Evolutionary conservation across 2,329 filamentous ascomycete genomes (phyloP).

Genomic region (Paraphoma chrysanthemicola): DNA sequence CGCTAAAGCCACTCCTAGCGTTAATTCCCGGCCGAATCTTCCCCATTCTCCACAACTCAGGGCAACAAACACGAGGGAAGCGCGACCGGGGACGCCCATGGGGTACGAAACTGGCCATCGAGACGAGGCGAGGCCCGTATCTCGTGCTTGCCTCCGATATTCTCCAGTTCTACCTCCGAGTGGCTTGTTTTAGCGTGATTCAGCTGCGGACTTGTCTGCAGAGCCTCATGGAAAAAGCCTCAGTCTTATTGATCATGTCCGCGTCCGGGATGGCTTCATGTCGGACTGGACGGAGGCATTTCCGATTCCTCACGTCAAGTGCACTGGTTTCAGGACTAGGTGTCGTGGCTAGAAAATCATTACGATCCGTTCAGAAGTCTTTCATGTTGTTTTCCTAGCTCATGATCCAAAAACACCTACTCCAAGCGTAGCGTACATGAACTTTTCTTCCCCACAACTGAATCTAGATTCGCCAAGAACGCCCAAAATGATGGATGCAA

Average conservation of each 20-base stretch:
- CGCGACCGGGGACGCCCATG: background rate
- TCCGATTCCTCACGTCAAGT: background rate
- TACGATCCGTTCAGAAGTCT: too few relatives aligned
- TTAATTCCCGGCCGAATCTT: background rate
- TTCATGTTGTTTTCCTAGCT: background rate
- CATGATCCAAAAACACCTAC: background rate
- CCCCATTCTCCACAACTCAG: background rate
- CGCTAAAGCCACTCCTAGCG: background rate
- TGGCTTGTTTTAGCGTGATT: background rate
- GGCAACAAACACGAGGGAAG: too few relatives aligned
- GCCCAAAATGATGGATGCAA: background rate
- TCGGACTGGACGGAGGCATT: background rate
- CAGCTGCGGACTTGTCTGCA: background rate
- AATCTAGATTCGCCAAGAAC: background rate
- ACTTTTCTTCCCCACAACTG: background rate
- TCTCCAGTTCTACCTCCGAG: background rate
- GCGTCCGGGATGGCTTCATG: background rate
- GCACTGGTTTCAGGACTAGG: background rate
- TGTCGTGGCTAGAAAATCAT: background rate
- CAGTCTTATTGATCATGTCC: background rate
- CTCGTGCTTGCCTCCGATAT: background rate
- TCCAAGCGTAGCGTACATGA: background rate
- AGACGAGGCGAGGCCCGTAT: background rate
- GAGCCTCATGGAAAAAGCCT: background rate
- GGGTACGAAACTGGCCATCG: background rate